phyloP scores from a whole-genome alignment of 768 basidiomycete genomes.

The Rhodotorula babjevae region DNA sequence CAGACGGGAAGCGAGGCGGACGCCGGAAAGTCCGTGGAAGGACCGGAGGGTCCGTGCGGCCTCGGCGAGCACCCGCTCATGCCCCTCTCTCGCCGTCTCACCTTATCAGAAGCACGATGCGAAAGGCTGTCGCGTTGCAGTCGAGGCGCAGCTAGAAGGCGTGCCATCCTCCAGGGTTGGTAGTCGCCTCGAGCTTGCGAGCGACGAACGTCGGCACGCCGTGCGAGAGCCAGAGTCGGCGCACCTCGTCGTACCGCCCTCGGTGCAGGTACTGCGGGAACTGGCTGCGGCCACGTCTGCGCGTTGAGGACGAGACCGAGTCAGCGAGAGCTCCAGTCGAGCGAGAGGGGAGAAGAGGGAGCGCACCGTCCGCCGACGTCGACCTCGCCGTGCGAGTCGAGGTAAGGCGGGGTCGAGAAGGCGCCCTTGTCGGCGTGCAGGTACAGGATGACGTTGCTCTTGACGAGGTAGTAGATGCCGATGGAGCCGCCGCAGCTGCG shows the following conservation, averaged over 20 bases:
- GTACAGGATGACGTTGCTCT: slow-evolving; percentile 83
- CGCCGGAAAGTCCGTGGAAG: neutral
- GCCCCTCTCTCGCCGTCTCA: too few species aligned
- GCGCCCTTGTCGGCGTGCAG: slow-evolving; percentile 84
- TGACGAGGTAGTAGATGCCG: slow-evolving; percentile 85
- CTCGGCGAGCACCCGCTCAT: too few species aligned
- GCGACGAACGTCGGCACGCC: slow-evolving; percentile 85
- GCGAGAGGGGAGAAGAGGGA: slow-evolving; percentile 30
- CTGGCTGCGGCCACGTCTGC: slow-evolving; percentile 18
- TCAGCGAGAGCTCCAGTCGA: neutral
- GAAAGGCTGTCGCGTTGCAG: neutral
- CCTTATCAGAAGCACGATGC: neutral
- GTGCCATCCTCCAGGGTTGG: slow-evolving; percentile 28
- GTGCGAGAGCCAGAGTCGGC: slow-evolving; percentile 84
- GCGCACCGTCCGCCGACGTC: slow-evolving; percentile 81
- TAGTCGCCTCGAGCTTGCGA: slow-evolving; percentile 68
- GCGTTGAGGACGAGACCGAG: too few species aligned
- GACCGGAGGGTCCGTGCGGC: too few species aligned
- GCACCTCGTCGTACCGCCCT: slow-evolving; percentile 82
- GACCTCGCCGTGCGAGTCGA: slow-evolving; percentile 89
- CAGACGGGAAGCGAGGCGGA: neutral
- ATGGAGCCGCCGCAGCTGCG: slow-evolving; percentile 80
- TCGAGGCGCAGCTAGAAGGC: slow-evolving; percentile 1
- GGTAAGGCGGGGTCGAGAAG: slow-evolving; percentile 79
- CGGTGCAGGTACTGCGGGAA: slow-evolving; percentile 74